These are phyloP conservation scores for Leccinum variicolor DNA, from an alignment of 768 basidiomycete genomes.

Conservation along the genomic window DNA sequence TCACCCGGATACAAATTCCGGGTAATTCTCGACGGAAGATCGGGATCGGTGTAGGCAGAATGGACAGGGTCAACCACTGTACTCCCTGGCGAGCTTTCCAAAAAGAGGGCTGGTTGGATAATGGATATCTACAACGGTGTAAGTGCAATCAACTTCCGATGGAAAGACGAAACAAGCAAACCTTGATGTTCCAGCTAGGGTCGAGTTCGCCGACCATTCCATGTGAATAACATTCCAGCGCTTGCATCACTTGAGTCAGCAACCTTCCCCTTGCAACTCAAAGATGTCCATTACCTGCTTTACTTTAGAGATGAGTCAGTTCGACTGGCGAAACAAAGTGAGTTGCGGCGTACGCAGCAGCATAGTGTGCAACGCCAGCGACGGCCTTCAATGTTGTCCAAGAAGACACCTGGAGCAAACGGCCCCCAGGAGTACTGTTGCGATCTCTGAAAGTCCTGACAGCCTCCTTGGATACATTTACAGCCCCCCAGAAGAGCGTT, in stretches of 20 bases:
- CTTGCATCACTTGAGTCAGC: conserved; percentile 18
- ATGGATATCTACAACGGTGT: conserved; percentile 19
- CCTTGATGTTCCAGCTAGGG: conserved; percentile 48
- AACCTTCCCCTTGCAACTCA: background rate
- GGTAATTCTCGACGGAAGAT: conserved; percentile 13
- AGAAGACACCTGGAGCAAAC: conserved; percentile 38
- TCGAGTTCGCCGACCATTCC: conserved; percentile 39
- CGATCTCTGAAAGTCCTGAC: conserved; percentile 36
- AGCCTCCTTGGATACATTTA: conserved; percentile 31
- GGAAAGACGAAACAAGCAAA: conserved; percentile 25
- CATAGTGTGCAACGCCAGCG: conserved; percentile 17
- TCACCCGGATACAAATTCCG: conserved; percentile 11
- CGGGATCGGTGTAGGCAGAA: conserved; percentile 17
- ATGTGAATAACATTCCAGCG: conserved; percentile 39
- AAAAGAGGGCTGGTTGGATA: conserved; percentile 24
- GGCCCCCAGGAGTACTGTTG: conserved; percentile 38
- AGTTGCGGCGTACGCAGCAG: conserved; percentile 23
- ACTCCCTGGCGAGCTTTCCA: conserved; percentile 9
- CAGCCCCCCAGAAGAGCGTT: conserved; percentile 37
- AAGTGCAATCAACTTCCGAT: background rate
- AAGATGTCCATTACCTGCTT: conserved; percentile 21
- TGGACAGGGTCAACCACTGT: conserved; percentile 11
- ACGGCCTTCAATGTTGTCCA: conserved; percentile 19
- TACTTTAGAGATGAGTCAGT: conserved; percentile 12
- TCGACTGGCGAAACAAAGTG: background rate